These are phyloP conservation scores for Phytophthora citricola DNA, from an alignment of 352 stramenopile species.

Conservation along the genomic window DNA sequence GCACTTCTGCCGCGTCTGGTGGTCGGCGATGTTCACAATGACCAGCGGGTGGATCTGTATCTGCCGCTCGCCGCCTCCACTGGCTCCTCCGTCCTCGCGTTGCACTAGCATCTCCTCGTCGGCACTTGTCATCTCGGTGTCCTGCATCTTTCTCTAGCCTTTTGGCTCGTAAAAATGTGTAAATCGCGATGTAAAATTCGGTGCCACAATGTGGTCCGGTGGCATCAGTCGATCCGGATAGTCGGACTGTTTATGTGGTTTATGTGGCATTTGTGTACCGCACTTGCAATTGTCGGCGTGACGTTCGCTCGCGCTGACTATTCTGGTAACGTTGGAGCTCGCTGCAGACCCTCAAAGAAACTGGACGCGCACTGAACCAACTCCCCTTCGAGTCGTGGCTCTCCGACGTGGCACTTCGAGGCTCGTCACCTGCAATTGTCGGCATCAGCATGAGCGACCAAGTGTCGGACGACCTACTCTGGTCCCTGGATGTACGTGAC, in stretches of 20 bases:
- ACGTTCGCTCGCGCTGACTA: constrained; percentile 43
- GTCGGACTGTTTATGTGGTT: neutral
- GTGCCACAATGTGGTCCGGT: constrained; percentile 3
- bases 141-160: constrained; percentile 36
- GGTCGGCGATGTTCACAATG: constrained; percentile 95
- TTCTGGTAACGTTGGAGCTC: constrained; percentile 39
- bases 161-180: neutral
- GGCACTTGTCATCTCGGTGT: constrained; percentile 67
- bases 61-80: constrained; percentile 65
- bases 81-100: constrained; percentile 47
- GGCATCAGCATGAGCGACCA: constrained; percentile 52
- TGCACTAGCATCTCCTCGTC: constrained; percentile 54
- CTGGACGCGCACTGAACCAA: constrained; percentile 21
- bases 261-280: constrained; percentile 23
- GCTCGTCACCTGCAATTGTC: constrained; percentile 7
- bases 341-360: constrained; percentile 13
- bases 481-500: constrained; percentile 65
- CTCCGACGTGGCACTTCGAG: constrained; percentile 10
- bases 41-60: constrained; percentile 90
- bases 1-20: constrained; percentile 91
- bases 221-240: constrained; percentile 1
- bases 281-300: constrained; percentile 29
- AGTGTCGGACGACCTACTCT: constrained; percentile 73
- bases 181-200: neutral
- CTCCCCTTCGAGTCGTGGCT: constrained; percentile 6